Conservation (phyloP, 495 filamentous ascomycete genomes). For the Amorphotheca resinae region DNA sequence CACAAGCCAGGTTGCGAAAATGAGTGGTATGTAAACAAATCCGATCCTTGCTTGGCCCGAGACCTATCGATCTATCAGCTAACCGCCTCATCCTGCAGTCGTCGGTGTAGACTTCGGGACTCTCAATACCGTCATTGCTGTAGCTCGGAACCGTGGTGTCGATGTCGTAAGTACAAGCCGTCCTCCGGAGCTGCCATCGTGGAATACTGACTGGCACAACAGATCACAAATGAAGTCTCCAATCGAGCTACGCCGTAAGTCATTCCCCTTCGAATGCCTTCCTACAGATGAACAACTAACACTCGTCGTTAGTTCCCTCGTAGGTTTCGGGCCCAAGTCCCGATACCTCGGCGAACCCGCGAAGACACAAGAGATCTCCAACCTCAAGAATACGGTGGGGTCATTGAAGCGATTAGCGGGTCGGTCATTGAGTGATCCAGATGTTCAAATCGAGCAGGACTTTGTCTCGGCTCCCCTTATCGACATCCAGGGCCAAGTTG, state of each 20-base stretch:
- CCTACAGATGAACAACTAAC: conserved; percentile 14
- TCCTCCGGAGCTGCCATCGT: neutral
- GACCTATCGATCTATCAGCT: conserved; percentile 8
- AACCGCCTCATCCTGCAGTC: conserved; percentile 18
- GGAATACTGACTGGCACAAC: conserved; percentile 14
- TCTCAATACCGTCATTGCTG: conserved; percentile 93
- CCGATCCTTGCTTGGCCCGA: neutral
- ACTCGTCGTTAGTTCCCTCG: conserved; percentile 54
- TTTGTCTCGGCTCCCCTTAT: conserved; percentile 80
- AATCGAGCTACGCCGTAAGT: conserved; percentile 96
- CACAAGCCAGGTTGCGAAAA: conserved; percentile 8
- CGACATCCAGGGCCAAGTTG: conserved; percentile 86
- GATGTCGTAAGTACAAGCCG: conserved; percentile 72
- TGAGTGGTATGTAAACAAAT: conserved; percentile 16
- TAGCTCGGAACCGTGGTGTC: conserved; percentile 94
- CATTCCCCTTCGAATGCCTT: neutral
- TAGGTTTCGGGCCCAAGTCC: conserved; percentile 86
- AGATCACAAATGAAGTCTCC: conserved; percentile 99
- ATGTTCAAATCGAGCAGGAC: conserved; percentile 82
- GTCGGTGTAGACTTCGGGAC: conserved; percentile 86
- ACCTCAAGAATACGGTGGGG: conserved; percentile 95
- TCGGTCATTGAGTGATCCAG: conserved; percentile 70
- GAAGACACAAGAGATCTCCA: conserved; percentile 98
- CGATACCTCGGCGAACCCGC: conserved; percentile 89
- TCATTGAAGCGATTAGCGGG: conserved; percentile 87